Percentiles rank a stretch among this genome's conserved stretches.
Evolutionary conservation across 208 protist species (phyloP).

Genomic region (Herpetomonas tarakana): DNA sequence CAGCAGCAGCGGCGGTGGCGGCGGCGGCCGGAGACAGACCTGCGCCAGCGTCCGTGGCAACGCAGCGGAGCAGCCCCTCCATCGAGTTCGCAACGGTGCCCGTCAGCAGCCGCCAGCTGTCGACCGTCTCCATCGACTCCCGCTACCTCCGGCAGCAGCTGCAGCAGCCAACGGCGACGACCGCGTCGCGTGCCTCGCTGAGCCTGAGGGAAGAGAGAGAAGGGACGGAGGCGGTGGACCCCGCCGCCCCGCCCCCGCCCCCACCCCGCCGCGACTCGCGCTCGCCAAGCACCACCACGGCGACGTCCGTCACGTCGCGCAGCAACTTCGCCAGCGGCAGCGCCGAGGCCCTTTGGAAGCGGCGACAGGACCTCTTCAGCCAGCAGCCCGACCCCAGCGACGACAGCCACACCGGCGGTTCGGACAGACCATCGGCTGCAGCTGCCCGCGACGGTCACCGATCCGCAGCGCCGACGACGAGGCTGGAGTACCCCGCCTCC

Average conservation of each 20-base stretch:
- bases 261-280: neutral
- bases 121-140: neutral
- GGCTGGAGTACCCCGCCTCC: too few species aligned
- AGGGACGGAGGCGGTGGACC: neutral
- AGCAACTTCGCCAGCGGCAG: constrained; percentile 36
- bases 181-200: neutral
- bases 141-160: neutral
- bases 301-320: constrained; percentile 18
- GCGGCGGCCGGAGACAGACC: too few species aligned
- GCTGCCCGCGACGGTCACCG: too few species aligned
- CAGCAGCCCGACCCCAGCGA: neutral
- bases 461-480: too few species aligned
- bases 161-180: constrained; percentile 2
- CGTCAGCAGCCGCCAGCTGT: neutral
- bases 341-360: constrained; percentile 40
- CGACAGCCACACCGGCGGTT: neutral
- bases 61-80: neutral
- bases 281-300: constrained; percentile 15
- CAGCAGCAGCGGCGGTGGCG: constrained; percentile 8
- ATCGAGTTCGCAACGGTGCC: neutral
- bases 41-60: neutral
- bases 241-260: neutral
- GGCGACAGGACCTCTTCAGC: constrained; percentile 59
- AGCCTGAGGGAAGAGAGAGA: neutral
- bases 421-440: too few species aligned